Evolutionary conservation across 2,329 filamentous ascomycete species (phyloP), one percentile per base, ranked within the genome.

Genomic region (Aspergillus uvarum): DNA sequence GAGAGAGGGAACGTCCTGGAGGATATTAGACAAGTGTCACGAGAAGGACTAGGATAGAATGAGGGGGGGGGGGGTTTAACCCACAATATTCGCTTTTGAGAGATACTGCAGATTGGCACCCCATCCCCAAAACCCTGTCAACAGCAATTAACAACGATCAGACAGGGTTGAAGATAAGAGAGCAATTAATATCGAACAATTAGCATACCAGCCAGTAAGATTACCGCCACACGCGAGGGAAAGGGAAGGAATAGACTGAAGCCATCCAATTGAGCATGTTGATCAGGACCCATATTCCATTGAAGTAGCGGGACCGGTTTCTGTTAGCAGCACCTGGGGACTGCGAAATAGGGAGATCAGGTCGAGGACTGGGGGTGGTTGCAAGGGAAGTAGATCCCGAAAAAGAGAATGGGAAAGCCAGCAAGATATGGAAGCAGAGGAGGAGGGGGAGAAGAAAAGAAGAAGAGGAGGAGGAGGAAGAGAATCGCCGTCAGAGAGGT

Each of bases 61-160:
- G 51, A 57, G 58, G 57, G 56, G 59, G 59, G 50, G 55, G 58
- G 58, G 56, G 61, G 59, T 48, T 52, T 38, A 51, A 74, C 82
- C 62, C 76, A 87, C 85, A 79, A 99, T 96, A 73, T 90, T 90
- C 70, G 87, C 82, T 60, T 86, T 78, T 70, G 89, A 83, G 61
- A 98, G 87, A 78, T 91, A 93, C 74, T 97, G 92, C 47, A 98
- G 86, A 79, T 97, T 98, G 68, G 90, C 77, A 66, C 89, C 92
- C 92, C 94, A 99, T 74, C 91, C 92, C 94, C 94, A 98, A 71
- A 96, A 88, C 68, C 91, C 92, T 96, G 67, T 61, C 52, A 54
- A 56, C 53, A 21, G 24, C n/a, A 38, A 56, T 63, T 51, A 66
- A 64, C 47, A 60, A 38, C 14, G 32, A 21, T 44, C 21, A 48